Evolutionary conservation across 441 rosid species (phyloP), one percentile per base, ranked within the genome.

Genomic region (Gossypium lobatum): DNA sequence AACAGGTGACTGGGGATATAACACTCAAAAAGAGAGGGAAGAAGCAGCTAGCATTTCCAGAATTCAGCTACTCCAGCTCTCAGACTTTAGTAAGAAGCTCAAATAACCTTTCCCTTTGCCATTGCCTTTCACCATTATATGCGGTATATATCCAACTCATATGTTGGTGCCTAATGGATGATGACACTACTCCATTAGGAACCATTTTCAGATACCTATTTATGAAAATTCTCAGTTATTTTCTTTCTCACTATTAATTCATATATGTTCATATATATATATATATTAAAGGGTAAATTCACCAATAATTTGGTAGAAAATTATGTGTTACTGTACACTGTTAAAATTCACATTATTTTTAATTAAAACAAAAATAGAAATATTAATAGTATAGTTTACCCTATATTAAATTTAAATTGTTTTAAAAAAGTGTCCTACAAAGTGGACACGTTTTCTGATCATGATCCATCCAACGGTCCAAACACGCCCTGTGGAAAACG

Each of bases 391-490:
- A 34, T 34, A 34, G 9, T 34, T 34, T 34, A 34, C 8, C 39
- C 39, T 6, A 34, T 34, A 34, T 34, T 34, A 34, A 34, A 6
- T 34, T 34, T 34, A 34, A 34, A 6, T 53, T 53, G 20, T 53
- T 53, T n/a, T n/a, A 53, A 53, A 53, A 14, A 76, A 85, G 81
- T 6, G 88, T 88, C 79, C 98, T 86, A 64, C 98, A 91, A 10
- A 92, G 88, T 23, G 96, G 98, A 75, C 98, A 94, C 4, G 93
- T 92, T 74, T 82, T 74, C 82, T 87, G 79, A 54, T 84, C 88
- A 25, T 88, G 91, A 71, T 87, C 89, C 86, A 94, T 88, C 98
- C 97, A 94, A 76, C 91, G 89, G 91, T 91, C 98, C 73, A 93
- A 63, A 78, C 97, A 93, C 10, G 74, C 73, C 84, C 87, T 71